phyloP scores from a whole-genome alignment of 495 filamentous ascomycete species.

The Hamigera avellanea region DNA sequence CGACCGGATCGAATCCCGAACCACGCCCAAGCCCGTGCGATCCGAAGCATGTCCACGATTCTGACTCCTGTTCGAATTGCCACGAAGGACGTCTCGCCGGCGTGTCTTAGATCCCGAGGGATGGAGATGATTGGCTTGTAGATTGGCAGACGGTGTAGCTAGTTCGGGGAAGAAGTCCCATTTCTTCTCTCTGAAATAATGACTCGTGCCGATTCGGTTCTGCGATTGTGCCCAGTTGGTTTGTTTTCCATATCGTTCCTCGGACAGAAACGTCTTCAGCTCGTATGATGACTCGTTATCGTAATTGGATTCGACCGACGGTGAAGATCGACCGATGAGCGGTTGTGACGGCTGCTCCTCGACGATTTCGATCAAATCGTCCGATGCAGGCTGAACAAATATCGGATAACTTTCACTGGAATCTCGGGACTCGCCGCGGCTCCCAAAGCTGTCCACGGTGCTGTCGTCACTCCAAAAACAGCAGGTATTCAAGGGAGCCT shows the following conservation, averaged over 20 bases:
- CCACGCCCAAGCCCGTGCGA: conserved; percentile 10
- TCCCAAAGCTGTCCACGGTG: conserved; percentile 16
- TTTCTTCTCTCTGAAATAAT: conserved; percentile 39
- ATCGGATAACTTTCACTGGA: conserved; percentile 27
- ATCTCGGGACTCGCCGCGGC: conserved; percentile 10
- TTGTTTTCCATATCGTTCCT: conserved; percentile 17
- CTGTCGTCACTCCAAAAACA: conserved; percentile 27
- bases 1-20: conserved; percentile 28
- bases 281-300: conserved; percentile 2
- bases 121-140: conserved; percentile 6
- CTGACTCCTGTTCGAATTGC: neutral
- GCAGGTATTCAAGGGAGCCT: conserved; percentile 11
- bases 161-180: conserved; percentile 39
- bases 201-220: conserved; percentile 20
- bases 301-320: too few relatives aligned
- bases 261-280: conserved; percentile 9
- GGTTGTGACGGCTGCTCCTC: conserved; percentile 9
- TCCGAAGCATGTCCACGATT: conserved; percentile 5
- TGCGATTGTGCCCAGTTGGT: conserved; percentile 9
- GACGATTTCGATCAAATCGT: conserved; percentile 19
- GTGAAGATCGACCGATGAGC: too few relatives aligned
- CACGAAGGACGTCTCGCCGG: conserved; percentile 11
- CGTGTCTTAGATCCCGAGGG: conserved; percentile 4
- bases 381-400: conserved; percentile 25
- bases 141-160: conserved; percentile 17